Evolutionary conservation across 1,284 basidiomycete genomes (phyloP), one percentile per base, ranked within the genome.

Genomic region (Earliella scabrosa): DNA sequence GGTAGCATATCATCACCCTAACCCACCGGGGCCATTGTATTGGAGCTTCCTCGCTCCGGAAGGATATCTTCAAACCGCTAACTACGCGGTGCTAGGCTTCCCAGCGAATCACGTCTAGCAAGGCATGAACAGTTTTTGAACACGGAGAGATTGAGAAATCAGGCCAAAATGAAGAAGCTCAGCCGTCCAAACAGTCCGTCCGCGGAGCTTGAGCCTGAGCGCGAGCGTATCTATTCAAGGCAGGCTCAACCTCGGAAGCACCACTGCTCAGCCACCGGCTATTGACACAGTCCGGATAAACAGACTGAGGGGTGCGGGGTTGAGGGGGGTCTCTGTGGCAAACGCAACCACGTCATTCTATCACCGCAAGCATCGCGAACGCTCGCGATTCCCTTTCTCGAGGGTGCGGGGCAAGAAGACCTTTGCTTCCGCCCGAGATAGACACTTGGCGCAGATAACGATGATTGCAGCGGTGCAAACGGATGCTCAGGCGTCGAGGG

Each of bases 201-300:
- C 24, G n/a, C n/a, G n/a, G n/a, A n/a, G n/a, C n/a, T n/a, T n/a
- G n/a, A n/a, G n/a, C n/a, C n/a, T n/a, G n/a, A n/a, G n/a, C n/a
- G 20, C 46, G 18, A n/a, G 24, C 18, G 18, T 29, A 27, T 34
- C 41, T 21, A 20, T 11, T n/a, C n/a, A n/a, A n/a, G n/a, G 24
- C 36, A 41, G 51, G 51, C 51, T 53, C 45, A 53, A 53, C 51
- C 21, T 53, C 51, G 51, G 51, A 31, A 53, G 10, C 44, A 21
- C 13, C n/a, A n/a, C 16, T n/a, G 36, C 21, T 11, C 5, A 14
- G 2, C 23, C 8, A 14, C n/a, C n/a, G n/a, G n/a, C n/a, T n/a
- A n/a, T n/a, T 4, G 34, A 10, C 34, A 27, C 13, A 36, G 3
- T 18, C 38, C 46, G 46, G 46, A 3, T 34, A 48, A 48, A 27